phyloP scores from a whole-genome alignment of 2,329 filamentous ascomycete genomes.

The Talaromyces sp. region DNA sequence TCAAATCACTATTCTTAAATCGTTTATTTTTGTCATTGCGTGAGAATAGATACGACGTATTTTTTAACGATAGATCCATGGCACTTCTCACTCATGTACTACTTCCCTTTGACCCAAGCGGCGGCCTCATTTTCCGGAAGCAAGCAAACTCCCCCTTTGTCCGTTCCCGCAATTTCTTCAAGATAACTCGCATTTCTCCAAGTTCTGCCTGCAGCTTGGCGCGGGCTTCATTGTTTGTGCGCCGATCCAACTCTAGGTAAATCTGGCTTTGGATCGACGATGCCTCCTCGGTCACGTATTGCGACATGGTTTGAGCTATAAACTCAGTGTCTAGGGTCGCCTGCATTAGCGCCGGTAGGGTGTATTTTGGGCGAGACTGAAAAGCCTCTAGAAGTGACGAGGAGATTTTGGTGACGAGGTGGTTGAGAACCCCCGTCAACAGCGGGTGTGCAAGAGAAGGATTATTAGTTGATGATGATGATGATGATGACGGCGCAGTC shows the following conservation, averaged over 20 bases:
- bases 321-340: conserved; percentile 97
- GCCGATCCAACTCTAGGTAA: conserved; percentile 81
- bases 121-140: conserved; percentile 59
- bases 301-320: conserved; percentile 83
- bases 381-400: conserved; percentile 78
- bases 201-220: conserved; percentile 77
- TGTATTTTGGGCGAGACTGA: conserved; percentile 60
- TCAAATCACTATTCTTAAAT: not conserved
- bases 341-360: conserved; percentile 82
- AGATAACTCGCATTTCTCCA: conserved; percentile 77
- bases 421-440: conserved; percentile 74
- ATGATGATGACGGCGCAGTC: conserved; percentile 64
- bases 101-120: conserved; percentile 4
- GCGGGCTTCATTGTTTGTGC: conserved; percentile 83
- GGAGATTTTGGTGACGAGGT: conserved; percentile 78
- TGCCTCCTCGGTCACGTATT: conserved; percentile 81
- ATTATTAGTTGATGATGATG: conserved; percentile 58
- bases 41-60: not conserved
- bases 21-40: not conserved
- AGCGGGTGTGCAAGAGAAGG: conserved; percentile 58
- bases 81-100: not conserved
- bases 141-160: conserved; percentile 85
- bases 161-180: conserved; percentile 77
- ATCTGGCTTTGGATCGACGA: conserved; percentile 80
- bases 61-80: not conserved